A percentile compares a stretch with the other conserved stretches of the same genome.
Conservation (phyloP, 306 rosid species). For the Alnus glutinosa region DNA sequence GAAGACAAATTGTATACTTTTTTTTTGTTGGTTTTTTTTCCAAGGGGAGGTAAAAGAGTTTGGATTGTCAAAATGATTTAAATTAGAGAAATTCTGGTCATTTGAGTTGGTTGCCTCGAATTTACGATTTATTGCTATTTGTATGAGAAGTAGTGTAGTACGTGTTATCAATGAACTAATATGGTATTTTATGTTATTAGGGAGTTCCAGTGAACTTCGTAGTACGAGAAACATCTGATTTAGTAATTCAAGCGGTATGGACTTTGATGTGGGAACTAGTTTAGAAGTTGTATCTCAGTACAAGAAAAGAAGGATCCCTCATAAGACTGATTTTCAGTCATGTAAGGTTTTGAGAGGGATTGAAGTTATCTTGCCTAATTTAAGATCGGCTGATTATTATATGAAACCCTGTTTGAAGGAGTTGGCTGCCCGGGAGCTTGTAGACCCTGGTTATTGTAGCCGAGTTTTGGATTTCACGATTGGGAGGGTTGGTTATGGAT, state of each 20-base stretch:
- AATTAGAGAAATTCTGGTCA: not conserved
- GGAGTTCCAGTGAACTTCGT: conserved; percentile 19
- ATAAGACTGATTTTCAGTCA: conserved; percentile 17
- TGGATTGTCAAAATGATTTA: not conserved
- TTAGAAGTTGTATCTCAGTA: conserved; percentile 25
- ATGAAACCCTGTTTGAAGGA: conserved; percentile 63
- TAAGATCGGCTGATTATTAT: conserved; percentile 55
- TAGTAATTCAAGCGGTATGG: conserved; percentile 34
- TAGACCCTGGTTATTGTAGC: conserved; percentile 70
- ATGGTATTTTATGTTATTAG: conserved; percentile 5
- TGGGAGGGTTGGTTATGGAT: conserved; percentile 81
- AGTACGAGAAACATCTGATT: conserved; percentile 19
- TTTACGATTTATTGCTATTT: not conserved
- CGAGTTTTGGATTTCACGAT: conserved; percentile 68
- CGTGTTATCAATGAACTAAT: not conserved
- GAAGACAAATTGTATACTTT: not conserved
- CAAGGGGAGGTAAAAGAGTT: not conserved
- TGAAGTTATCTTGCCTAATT: conserved; percentile 50
- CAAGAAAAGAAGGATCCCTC: conserved; percentile 56
- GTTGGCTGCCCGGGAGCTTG: conserved; percentile 42
- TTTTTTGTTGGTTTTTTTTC: not conserved
- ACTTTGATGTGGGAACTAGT: conserved; percentile 42
- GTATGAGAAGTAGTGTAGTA: not conserved
- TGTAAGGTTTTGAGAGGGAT: conserved; percentile 32
- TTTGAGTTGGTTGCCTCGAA: not conserved